Conservation (phyloP, 2,329 filamentous ascomycete genomes). For the Talaromyces sp. region DNA sequence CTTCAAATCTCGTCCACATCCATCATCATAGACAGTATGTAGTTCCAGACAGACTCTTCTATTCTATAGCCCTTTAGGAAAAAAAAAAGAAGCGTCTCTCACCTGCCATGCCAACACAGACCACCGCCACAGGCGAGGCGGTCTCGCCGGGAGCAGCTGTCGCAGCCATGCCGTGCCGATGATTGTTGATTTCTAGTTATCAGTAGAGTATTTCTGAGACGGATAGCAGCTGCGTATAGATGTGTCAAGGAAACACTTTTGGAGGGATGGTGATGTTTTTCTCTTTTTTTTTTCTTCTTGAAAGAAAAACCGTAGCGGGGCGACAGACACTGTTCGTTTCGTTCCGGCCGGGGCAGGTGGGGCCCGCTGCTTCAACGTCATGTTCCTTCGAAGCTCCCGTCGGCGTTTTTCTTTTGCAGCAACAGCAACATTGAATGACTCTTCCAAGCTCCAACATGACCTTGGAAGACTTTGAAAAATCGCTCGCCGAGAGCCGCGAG, state of each 20-base stretch:
- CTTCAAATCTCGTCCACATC: background rate
- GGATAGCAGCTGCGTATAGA: background rate
- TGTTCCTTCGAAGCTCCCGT: conserved; percentile 15
- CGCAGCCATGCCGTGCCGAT: conserved; percentile 2
- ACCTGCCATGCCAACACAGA: conserved; percentile 97
- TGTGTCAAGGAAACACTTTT: background rate
- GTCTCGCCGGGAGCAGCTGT: conserved; percentile 25
- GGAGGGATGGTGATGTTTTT: conserved; percentile 18
- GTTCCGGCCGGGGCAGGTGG: conserved; percentile 10
- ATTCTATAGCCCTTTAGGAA: background rate
- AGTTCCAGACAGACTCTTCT: background rate
- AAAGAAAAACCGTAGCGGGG: background rate
- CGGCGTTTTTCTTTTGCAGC: background rate
- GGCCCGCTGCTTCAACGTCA: conserved; percentile 24
- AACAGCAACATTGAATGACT: background rate
- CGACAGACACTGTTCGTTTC: conserved; percentile 16
- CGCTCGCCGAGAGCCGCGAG: conserved; percentile 57
- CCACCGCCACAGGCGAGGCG: conserved; percentile 65
- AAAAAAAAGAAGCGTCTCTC: conserved; percentile 19
- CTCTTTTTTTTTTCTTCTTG: background rate
- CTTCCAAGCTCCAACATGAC: conserved; percentile 39
- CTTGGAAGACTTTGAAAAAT: conserved; percentile 71
- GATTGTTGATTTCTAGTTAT: background rate
- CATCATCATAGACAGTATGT: background rate
- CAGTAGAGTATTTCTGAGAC: background rate